Percentiles rank a stretch among this genome's conserved stretches.
phyloP scores from a whole-genome alignment of 208 protist genomes.

The Novymonas esmeraldas region DNA sequence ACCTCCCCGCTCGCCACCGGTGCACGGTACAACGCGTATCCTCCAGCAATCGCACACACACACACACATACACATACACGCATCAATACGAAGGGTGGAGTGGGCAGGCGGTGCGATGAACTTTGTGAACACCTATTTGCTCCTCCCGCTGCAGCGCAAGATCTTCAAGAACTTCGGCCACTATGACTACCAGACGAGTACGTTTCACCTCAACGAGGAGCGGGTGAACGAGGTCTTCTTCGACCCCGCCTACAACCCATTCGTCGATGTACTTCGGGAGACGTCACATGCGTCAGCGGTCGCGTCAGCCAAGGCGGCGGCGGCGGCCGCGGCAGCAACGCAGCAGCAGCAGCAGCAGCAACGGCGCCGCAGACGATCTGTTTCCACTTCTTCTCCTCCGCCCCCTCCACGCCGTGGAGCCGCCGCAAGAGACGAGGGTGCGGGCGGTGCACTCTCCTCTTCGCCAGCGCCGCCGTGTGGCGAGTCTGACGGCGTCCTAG shows the following conservation, averaged over 20 bases:
- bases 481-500: too few relatives aligned
- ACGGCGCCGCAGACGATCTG: too few relatives aligned
- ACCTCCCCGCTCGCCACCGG: too few relatives aligned
- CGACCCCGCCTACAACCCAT: conserved; percentile 27
- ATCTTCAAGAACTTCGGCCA: conserved; percentile 53
- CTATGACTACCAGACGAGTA: conserved; percentile 39
- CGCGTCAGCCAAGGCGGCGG: conserved; percentile 21
- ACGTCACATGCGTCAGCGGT: conserved; percentile 31
- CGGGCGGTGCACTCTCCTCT: too few relatives aligned
- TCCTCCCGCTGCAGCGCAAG: conserved; percentile 42
- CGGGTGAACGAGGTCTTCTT: conserved; percentile 41
- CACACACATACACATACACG: neutral
- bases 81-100: neutral
- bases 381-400: neutral
- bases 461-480: too few relatives aligned
- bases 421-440: too few relatives aligned
- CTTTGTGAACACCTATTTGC: conserved; percentile 33
- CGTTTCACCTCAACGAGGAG: conserved; percentile 42
- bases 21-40: too few relatives aligned
- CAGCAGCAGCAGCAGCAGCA: conserved; percentile 9
- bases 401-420: neutral
- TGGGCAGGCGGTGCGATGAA: too few relatives aligned
- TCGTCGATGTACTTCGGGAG: conserved; percentile 32
- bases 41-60: neutral
- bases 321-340: neutral